A percentile compares a stretch with the other conserved stretches of the same genome.
These are phyloP conservation scores for Cutaneotrichosporon cutaneum DNA, from an alignment of 1,284 basidiomycete species.

Conservation along the genomic window DNA sequence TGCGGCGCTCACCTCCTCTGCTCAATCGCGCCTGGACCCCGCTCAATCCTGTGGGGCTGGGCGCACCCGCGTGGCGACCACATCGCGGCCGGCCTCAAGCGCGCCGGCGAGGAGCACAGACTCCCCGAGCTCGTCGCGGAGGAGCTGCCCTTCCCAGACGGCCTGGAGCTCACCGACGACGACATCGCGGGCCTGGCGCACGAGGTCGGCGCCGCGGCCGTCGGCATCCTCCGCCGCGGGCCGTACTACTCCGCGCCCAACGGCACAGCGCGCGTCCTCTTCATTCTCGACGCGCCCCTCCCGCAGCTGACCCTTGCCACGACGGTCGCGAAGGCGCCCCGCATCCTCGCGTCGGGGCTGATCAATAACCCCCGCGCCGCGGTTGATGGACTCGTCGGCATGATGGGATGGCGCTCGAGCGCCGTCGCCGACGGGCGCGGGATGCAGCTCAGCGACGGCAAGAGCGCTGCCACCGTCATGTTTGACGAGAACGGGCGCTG, in stretches of 20 bases:
- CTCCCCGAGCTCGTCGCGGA: background rate
- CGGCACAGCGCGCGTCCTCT: conserved; percentile 4
- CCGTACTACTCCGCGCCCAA: conserved; percentile 15
- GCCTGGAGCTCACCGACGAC: background rate
- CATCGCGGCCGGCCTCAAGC: background rate
- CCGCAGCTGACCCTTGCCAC: conserved; percentile 1
- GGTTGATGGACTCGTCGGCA: background rate
- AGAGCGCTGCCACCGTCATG: background rate
- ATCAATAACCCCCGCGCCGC: conserved; percentile 2
- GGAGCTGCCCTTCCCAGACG: conserved; percentile 13
- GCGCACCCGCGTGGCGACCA: conserved; percentile 14
- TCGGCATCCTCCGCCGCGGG: background rate
- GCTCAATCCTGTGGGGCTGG: conserved; percentile 14
- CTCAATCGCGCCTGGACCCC: conserved; percentile 9
- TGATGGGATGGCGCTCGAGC: background rate
- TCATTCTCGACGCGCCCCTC: conserved; percentile 12
- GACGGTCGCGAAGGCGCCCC: background rate
- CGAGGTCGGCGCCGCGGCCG: conserved; percentile 10
- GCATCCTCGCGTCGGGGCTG: conserved; percentile 1
- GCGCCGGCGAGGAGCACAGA: background rate
- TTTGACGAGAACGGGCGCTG: conserved; percentile 5
- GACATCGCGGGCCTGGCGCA: conserved; percentile 12
- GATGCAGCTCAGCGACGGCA: background rate
- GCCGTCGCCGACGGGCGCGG: background rate
- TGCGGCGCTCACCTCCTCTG: conserved; percentile 8